Evolutionary conservation across 73 alveolate species (phyloP).

Genomic region (Paramecium primaurelia): DNA sequence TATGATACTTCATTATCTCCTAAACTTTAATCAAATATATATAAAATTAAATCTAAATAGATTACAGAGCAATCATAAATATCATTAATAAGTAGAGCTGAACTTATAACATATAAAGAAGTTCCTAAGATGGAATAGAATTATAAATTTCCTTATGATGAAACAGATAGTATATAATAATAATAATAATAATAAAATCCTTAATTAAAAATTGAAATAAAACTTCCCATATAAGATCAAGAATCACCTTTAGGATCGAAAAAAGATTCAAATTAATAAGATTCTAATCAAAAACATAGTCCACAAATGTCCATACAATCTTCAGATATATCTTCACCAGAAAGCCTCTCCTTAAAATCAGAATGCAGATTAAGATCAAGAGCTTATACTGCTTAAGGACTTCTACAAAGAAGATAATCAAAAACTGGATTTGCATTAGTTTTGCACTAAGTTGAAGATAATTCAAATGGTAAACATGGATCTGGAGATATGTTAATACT

Average conservation of each 20-base stretch:
- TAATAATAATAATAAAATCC: not conserved
- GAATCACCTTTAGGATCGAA: not conserved
- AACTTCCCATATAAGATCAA: not conserved
- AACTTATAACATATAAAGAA: not conserved
- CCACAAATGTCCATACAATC: not conserved
- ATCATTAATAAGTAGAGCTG: not conserved
- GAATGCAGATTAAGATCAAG: not conserved
- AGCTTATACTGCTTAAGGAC: not conserved
- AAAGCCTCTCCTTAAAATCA: not conserved
- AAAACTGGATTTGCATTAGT: not conserved
- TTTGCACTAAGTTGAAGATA: not conserved
- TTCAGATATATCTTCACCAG: not conserved
- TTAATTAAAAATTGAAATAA: not conserved
- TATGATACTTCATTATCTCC: not conserved
- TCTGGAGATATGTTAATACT: not conserved
- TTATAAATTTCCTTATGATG: not conserved
- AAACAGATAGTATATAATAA: not conserved
- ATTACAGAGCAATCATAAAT: constrained; percentile 1
- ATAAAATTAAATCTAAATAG: not conserved
- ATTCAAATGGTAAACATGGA: not conserved
- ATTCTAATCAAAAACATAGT: not conserved
- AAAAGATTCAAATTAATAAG: not conserved
- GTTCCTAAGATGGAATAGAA: not conserved
- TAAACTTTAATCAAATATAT: not conserved
- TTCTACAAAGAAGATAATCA: not conserved